A percentile compares a stretch with the other conserved stretches of the same genome.
These are phyloP conservation scores for Saccharomycopsis sp. DNA, from an alignment of 805 yeast species.

Conservation along the genomic window DNA sequence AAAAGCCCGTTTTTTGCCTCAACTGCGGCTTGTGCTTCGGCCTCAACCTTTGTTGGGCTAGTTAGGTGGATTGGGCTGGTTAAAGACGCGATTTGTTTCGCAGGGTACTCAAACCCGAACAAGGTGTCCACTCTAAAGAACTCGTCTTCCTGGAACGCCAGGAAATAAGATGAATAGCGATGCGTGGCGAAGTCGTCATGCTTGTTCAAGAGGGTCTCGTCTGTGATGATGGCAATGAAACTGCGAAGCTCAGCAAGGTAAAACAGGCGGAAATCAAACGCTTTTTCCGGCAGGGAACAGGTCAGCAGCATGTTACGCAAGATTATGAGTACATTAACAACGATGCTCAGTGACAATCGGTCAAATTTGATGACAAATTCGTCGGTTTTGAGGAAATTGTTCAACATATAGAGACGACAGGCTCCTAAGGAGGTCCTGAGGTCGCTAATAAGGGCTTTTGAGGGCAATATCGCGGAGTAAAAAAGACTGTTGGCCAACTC, in stretches of 20 bases:
- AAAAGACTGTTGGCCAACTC: constrained; percentile 13
- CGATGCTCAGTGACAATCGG: not conserved
- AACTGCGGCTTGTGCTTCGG: not conserved
- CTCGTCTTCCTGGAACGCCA: not conserved
- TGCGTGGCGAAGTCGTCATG: not conserved
- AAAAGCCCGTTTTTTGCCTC: not conserved
- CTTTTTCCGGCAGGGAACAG: not conserved
- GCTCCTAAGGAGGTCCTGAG: not conserved
- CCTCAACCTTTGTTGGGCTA: too few relatives aligned
- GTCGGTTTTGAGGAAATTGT: not conserved
- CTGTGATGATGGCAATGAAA: not conserved
- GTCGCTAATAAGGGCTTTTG: too few relatives aligned
- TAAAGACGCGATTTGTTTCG: not conserved
- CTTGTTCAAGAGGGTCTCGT: not conserved
- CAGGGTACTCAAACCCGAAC: not conserved
- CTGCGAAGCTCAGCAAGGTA: not conserved
- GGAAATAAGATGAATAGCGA: not conserved
- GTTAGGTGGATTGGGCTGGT: too few relatives aligned
- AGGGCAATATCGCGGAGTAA: not conserved
- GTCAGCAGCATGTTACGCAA: not conserved
- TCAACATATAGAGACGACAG: not conserved
- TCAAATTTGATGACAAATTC: not conserved
- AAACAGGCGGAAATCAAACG: not conserved
- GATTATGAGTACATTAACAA: not conserved
- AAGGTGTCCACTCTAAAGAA: not conserved